Conservation (phyloP, 2,329 filamentous ascomycete genomes). For the Fusarium oxysporum region DNA sequence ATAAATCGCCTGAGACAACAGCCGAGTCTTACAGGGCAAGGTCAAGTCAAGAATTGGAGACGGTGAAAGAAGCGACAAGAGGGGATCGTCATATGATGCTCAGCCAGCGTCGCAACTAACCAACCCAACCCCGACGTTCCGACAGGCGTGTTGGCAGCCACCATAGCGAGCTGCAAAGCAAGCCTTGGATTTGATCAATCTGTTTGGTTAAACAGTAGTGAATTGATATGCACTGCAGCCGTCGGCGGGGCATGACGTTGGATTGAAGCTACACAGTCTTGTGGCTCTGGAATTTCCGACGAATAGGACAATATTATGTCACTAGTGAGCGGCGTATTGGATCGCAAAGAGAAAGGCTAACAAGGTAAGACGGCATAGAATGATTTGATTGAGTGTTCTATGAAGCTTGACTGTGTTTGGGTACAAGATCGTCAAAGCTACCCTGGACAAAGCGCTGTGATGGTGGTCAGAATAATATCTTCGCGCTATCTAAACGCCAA, state of each 20-base stretch:
- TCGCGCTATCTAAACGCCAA: slow-evolving; percentile 26
- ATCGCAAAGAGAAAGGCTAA: neutral
- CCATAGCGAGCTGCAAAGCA: neutral
- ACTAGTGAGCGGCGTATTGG: neutral
- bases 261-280: slow-evolving; percentile 31
- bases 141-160: slow-evolving; percentile 13
- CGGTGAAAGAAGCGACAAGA: slow-evolving; percentile 30
- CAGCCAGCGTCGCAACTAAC: slow-evolving; percentile 19
- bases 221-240: slow-evolving; percentile 6
- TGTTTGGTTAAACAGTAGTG: slow-evolving; percentile 8
- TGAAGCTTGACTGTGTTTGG: neutral
- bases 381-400: neutral
- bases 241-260: slow-evolving; percentile 46
- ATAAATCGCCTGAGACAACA: neutral
- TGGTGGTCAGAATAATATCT: slow-evolving; percentile 24
- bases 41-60: slow-evolving; percentile 6
- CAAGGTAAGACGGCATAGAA: neutral
- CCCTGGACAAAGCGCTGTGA: slow-evolving; percentile 1
- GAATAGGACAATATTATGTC: slow-evolving; percentile 1
- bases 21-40: neutral
- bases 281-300: neutral
- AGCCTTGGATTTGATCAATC: slow-evolving; percentile 7
- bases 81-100: slow-evolving; percentile 46
- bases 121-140: slow-evolving; percentile 21
- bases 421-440: slow-evolving; percentile 1